Percentiles rank a stretch among this genome's conserved stretches.
phyloP scores from a whole-genome alignment of 2,329 filamentous ascomycete species.

The Zalaria obscura region DNA sequence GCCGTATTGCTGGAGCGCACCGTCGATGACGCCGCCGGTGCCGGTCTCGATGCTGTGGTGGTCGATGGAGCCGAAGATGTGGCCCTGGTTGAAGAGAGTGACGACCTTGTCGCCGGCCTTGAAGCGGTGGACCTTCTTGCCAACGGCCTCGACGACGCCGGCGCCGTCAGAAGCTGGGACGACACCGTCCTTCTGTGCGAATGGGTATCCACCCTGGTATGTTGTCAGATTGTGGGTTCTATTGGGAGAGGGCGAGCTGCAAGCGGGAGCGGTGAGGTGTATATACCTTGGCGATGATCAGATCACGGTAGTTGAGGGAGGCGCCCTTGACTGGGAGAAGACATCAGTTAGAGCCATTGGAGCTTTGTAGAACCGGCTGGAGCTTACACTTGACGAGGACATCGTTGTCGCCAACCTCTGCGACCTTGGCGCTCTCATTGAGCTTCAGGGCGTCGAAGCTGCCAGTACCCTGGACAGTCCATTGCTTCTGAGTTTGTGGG shows the following conservation, averaged over 20 bases:
- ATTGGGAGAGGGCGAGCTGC: too few relatives aligned
- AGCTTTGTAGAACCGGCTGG: background rate
- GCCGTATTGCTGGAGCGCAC: slow-evolving; percentile 52
- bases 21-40: slow-evolving; percentile 54
- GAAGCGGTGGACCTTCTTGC: slow-evolving; percentile 41
- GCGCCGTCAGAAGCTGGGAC: slow-evolving; percentile 38
- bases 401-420: slow-evolving; percentile 52
- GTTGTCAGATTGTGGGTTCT: background rate
- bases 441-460: slow-evolving; percentile 49
- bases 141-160: slow-evolving; percentile 37
- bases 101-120: slow-evolving; percentile 43
- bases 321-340: slow-evolving; percentile 27
- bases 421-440: slow-evolving; percentile 37
- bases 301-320: slow-evolving; percentile 36
- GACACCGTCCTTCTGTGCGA: slow-evolving; percentile 24
- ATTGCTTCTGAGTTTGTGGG: slow-evolving; percentile 38
- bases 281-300: slow-evolving; percentile 28
- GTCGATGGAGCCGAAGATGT: slow-evolving; percentile 36
- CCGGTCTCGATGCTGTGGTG: slow-evolving; percentile 32
- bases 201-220: slow-evolving; percentile 28
- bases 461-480: slow-evolving; percentile 39
- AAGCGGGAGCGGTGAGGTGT: background rate
- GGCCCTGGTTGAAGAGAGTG: slow-evolving; percentile 49
- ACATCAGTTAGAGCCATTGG: background rate
- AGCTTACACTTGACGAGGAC: slow-evolving; percentile 50